Percentiles rank a stretch among this genome's conserved stretches.
Evolutionary conservation across 2,329 filamentous ascomycete species (phyloP).

Genomic region (Celoporthe dispersa): DNA sequence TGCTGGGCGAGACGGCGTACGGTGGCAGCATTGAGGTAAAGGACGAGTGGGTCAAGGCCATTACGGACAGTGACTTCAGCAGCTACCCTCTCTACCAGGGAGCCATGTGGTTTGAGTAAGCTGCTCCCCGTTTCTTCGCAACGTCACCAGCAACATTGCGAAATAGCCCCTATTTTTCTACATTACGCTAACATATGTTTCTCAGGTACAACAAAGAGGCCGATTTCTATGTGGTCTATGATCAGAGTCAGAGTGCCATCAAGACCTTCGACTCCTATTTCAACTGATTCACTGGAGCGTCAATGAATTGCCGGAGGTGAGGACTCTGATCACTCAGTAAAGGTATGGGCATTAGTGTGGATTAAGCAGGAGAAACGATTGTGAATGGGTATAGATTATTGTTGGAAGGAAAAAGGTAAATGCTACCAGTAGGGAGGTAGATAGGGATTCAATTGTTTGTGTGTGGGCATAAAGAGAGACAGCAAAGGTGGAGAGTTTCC

Average conservation of each 20-base stretch:
- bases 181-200: not conserved
- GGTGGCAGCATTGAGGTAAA: conserved; percentile 19
- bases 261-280: conserved; percentile 22
- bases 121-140: not conserved
- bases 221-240: conserved; percentile 27
- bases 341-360: too few species aligned
- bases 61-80: conserved; percentile 23
- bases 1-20: conserved; percentile 28
- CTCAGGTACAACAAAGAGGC: conserved; percentile 22
- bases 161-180: not conserved
- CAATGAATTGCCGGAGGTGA: not conserved
- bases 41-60: conserved; percentile 22
- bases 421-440: too few species aligned
- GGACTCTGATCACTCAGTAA: not conserved
- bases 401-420: too few species aligned
- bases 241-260: conserved; percentile 16
- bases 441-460: too few species aligned
- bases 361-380: too few species aligned
- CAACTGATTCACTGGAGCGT: not conserved
- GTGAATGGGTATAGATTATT: too few species aligned
- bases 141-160: not conserved
- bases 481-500: not conserved
- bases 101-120: conserved; percentile 30
- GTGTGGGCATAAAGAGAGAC: too few species aligned
- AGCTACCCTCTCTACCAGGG: conserved; percentile 27